These are phyloP conservation scores for Lentinus polychrous DNA, from an alignment of 1,284 basidiomycete genomes.

Conservation along the genomic window DNA sequence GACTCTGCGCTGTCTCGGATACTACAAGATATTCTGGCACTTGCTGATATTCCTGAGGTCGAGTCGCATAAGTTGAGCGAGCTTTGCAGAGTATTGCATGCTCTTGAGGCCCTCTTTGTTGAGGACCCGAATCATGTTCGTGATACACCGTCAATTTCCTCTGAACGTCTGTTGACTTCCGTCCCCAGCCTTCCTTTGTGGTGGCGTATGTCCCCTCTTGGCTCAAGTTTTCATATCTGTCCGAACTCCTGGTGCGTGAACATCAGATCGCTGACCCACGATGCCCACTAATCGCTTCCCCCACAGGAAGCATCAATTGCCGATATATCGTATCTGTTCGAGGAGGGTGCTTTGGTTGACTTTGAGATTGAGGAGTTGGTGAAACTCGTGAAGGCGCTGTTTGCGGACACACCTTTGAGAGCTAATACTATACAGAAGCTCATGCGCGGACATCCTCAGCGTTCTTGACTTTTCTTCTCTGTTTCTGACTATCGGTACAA, in stretches of 20 bases:
- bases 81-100: conserved; percentile 73
- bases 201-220: conserved; percentile 82
- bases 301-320: conserved; percentile 84
- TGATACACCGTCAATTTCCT: background rate
- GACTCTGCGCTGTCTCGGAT: conserved; percentile 69
- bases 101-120: conserved; percentile 76
- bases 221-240: conserved; percentile 92
- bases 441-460: conserved; percentile 46
- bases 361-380: conserved; percentile 83
- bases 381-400: conserved; percentile 79
- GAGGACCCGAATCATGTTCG: conserved; percentile 54
- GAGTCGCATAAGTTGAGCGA: conserved; percentile 84
- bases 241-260: conserved; percentile 74
- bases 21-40: conserved; percentile 67
- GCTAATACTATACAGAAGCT: conserved; percentile 75
- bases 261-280: conserved; percentile 3
- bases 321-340: conserved; percentile 91
- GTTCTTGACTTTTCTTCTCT: conserved; percentile 1
- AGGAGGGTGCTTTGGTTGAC: conserved; percentile 87
- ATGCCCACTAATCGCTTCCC: conserved; percentile 8
- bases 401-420: conserved; percentile 84
- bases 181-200: conserved; percentile 56
- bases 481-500: background rate
- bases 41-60: conserved; percentile 86
- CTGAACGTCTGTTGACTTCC: conserved; percentile 1